These are phyloP conservation scores for Cyberlindnera subsufficiens DNA, from an alignment of 805 yeast genomes.

Conservation along the genomic window DNA sequence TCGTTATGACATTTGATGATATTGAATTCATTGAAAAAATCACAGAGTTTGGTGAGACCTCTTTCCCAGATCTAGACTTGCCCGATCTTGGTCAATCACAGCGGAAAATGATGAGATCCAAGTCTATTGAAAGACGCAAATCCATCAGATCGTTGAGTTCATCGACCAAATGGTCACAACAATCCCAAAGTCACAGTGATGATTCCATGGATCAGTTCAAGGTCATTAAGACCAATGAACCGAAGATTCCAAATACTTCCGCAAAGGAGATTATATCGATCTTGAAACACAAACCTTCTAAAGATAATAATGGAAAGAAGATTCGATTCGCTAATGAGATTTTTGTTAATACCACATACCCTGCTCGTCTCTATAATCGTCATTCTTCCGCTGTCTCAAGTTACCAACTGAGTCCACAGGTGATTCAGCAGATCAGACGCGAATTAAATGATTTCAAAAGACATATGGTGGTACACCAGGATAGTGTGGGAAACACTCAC, in stretches of 20 bases:
- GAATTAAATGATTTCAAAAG: constrained; percentile 64
- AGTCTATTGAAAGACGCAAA: constrained; percentile 29
- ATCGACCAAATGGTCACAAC: constrained; percentile 16
- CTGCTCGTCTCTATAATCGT: constrained; percentile 48
- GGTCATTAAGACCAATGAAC: constrained; percentile 11
- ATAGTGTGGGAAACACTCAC: constrained; percentile 57
- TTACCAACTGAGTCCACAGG: constrained; percentile 37
- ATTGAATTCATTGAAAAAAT: constrained; percentile 33
- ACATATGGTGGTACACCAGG: constrained; percentile 66
- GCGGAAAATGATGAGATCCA: constrained; percentile 27
- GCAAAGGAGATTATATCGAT: background rate
- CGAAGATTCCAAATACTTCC: constrained; percentile 5
- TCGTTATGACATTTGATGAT: constrained; percentile 24
- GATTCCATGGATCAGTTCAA: constrained; percentile 7
- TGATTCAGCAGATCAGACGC: constrained; percentile 49
- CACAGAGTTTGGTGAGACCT: constrained; percentile 35
- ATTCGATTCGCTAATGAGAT: constrained; percentile 44
- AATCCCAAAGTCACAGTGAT: constrained; percentile 7
- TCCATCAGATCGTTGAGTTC: constrained; percentile 27
- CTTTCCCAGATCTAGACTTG: constrained; percentile 28
- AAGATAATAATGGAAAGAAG: constrained; percentile 14
- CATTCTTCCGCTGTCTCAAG: constrained; percentile 39
- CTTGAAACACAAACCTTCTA: background rate
- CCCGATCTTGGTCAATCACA: constrained; percentile 25
- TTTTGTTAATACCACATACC: constrained; percentile 45